phyloP scores from a whole-genome alignment of 306 rosid genomes.

The Sechiopsis laciniata region DNA sequence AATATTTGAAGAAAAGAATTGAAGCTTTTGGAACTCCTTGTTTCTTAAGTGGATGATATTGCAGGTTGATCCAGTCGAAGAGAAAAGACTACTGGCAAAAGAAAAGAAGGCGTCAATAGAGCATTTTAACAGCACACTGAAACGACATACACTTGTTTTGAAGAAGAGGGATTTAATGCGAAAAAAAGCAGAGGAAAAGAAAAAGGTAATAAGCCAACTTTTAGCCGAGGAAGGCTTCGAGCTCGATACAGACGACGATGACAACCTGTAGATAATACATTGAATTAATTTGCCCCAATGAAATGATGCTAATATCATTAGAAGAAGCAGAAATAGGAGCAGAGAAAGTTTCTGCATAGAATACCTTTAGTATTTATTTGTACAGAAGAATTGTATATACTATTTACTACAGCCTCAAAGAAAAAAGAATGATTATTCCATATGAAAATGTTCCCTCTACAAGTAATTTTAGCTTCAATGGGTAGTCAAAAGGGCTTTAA shows the following conservation, averaged over 20 bases:
- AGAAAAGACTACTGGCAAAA: conserved; percentile 66
- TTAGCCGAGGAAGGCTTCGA: conserved; percentile 94
- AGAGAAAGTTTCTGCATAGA: neutral
- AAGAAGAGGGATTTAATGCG: conserved; percentile 83
- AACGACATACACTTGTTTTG: conserved; percentile 67
- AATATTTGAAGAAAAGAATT: conserved; percentile 9
- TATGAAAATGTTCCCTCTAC: neutral
- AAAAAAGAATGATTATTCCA: neutral
- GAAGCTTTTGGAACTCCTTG: conserved; percentile 21
- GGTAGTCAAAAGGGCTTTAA: too few species aligned
- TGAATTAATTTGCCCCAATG: conserved; percentile 16
- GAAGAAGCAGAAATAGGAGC: conserved; percentile 1
- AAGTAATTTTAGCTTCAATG: neutral
- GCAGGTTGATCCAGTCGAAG: conserved; percentile 85
- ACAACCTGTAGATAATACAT: conserved; percentile 30
- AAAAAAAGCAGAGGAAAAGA: conserved; percentile 70
- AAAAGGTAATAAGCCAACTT: conserved; percentile 49
- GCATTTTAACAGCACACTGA: conserved; percentile 63
- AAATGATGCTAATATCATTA: conserved; percentile 21
- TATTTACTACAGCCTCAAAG: neutral
- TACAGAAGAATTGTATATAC: conserved; percentile 34
- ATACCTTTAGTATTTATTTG: conserved; percentile 19
- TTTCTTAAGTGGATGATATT: conserved; percentile 23
- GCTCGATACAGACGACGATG: conserved; percentile 74
- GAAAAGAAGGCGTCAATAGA: conserved; percentile 80